phyloP scores from a whole-genome alignment of 2,329 filamentous ascomycete species.

The Phaeosphaeria sp. region DNA sequence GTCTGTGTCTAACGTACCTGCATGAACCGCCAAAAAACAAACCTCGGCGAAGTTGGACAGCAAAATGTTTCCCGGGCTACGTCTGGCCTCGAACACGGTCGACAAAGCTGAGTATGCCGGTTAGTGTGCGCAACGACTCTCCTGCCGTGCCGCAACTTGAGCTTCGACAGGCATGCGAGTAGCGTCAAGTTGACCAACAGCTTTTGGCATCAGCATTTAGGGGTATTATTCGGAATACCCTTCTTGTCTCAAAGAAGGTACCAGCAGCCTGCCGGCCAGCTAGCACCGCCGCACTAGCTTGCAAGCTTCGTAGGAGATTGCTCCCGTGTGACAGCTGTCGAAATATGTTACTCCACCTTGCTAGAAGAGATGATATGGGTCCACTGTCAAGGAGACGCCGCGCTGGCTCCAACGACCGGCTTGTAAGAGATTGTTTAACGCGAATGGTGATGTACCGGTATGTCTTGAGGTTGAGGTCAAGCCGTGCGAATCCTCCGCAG shows the following conservation, averaged over 20 bases:
- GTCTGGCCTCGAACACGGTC: background rate
- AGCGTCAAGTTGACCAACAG: background rate
- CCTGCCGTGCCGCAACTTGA: background rate
- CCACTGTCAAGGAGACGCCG: background rate
- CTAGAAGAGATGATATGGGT: background rate
- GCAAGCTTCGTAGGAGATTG: background rate
- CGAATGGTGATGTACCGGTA: background rate
- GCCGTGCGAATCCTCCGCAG: constrained; percentile 5
- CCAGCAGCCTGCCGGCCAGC: background rate
- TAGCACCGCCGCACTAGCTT: background rate
- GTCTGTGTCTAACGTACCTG: background rate
- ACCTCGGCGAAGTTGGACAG: background rate
- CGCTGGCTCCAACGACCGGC: background rate
- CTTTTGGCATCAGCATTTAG: background rate
- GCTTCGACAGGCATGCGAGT: background rate
- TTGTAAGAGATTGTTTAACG: background rate
- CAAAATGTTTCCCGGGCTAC: background rate
- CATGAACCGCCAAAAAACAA: background rate
- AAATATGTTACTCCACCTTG: background rate
- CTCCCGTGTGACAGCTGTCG: background rate
- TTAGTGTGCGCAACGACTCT: background rate
- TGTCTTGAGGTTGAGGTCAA: background rate
- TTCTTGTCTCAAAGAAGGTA: background rate
- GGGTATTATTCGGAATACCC: background rate
- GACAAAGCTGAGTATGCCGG: background rate